phyloP scores from a whole-genome alignment of 345 rosid genomes.

The Geranium brycei region DNA sequence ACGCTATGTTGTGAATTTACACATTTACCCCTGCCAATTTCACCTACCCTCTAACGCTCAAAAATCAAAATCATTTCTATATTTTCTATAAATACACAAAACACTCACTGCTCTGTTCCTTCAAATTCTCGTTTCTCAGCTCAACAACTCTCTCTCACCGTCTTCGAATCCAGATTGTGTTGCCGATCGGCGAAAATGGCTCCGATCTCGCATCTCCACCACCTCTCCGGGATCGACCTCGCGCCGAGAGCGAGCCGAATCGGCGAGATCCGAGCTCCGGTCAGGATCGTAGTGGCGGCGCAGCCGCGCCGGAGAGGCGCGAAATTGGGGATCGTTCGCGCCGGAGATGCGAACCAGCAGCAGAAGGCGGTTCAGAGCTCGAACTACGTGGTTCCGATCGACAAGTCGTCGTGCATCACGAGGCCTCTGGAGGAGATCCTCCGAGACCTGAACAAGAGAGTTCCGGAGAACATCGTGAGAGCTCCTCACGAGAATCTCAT shows the following conservation, averaged over 20 bases:
- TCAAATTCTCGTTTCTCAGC: neutral
- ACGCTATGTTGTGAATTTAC: neutral
- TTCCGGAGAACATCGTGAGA: constrained; percentile 75
- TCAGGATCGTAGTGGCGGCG: neutral
- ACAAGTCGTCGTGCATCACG: constrained; percentile 65
- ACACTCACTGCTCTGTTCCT: too few species aligned
- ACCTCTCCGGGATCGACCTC: neutral
- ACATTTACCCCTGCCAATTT: neutral
- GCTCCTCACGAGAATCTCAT: constrained; percentile 28
- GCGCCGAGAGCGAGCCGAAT: neutral
- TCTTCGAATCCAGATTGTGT: neutral
- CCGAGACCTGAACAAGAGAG: constrained; percentile 89
- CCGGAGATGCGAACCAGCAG: constrained; percentile 14
- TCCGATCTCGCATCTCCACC: neutral
- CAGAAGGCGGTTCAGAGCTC: constrained; percentile 57
- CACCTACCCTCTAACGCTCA: neutral
- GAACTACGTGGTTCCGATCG: constrained; percentile 87
- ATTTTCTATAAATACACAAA: too few species aligned
- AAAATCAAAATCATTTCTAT: too few species aligned
- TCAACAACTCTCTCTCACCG: neutral
- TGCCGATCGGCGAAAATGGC: neutral
- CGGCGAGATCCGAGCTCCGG: neutral
- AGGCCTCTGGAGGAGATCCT: constrained; percentile 91
- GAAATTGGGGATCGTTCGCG: neutral
- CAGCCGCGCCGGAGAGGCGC: neutral